Base-by-base conservation (phyloP, 148 eudicot genomes). In the Rhododendron vialii region DNA sequence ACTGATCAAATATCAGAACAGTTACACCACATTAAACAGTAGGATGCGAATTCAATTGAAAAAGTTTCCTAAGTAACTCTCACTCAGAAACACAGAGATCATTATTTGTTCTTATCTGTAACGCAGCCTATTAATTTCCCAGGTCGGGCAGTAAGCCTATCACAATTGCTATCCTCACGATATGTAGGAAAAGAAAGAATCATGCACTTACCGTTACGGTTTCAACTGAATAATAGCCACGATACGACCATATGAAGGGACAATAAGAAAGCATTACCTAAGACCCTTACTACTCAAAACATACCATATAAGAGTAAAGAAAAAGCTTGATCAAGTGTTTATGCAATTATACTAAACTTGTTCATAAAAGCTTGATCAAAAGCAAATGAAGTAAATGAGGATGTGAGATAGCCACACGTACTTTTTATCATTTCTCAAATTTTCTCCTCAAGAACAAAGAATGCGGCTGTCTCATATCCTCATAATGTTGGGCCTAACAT, bases 121-220 rank as follows among this genome's bases (percentile, higher is more conserved):
- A 10, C 18, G 24, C 17, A 1, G 78, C 5, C 24, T 35, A 35
- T 18, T 13, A 36, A 35, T 74, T 74, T 74, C 0, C 22, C 43
- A 74, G 17, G 17, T 71, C 24, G 17, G 78, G 78, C 45, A 74
- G 24, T 17, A 12, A 48, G 33, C 61, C 17, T 15, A 51, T 35
- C 47, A 22, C 41, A 81, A 18, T 81, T 53, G 38, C 30, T 78
- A 78, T 47, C 55, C 50, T 28, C 22, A 41, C 10, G 43, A 81
- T 20, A 33, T 12, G 33, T 14, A n/a, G 18, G 77, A 47, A 82
- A 55, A 69, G 26, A 73, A 26, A 48, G 20, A 51, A 38, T 61
- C 45, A 14, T 45, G 80, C 73, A 92, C 98, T 90, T 86, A 96
- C 99, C 82, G 95, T 95, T 45, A 96, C 99, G n/a, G n/a, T n/a